Base-by-base conservation (phyloP, 352 stramenopile species). In the Pythium coloratum region DNA sequence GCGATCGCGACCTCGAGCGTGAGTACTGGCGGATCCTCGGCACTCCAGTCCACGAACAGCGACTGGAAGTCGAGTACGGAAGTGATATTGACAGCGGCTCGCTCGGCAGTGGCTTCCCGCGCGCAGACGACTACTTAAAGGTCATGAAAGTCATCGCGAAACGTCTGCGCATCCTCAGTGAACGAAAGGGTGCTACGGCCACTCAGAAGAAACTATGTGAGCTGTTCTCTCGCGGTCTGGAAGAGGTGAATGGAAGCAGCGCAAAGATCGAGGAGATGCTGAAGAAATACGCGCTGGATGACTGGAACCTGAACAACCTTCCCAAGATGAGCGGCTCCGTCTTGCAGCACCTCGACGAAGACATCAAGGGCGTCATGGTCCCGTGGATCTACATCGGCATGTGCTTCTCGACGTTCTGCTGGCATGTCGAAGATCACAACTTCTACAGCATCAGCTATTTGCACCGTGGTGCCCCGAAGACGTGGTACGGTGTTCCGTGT, bases 361-460 rank as follows among this genome's bases (percentile, higher is more conserved):
- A 98, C 50, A 98, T 99, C 61, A 99, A 98, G 72, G 98, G 98
- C 0, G 97, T 99, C 12, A 99, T 99, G 84, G 90, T 99, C 20
- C 98, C 98, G n/a, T 99, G 97, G 98, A 85, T 99, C 59, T 99
- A 99, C 78, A 96, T 99, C 70, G 98, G 98, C 24, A 99, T 98
- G 84, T 90, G 98, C 33, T 99, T 99, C 67, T 98, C 94, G 6
- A 98, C 97, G 1, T 99, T 99, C 76, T 99, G 95, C 72, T 99
- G 97, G 97, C 98, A 99, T 72, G 98, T 98, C 36, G 98, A 99
- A 76, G 98, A 99, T 75, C 98, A 99, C 80, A 99, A 99, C 80
- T 97, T 99, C 61, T 99, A 99, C 67, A 98, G 89, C 59, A 99
- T 99, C 72, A 99, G 98, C 72, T 99, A 99, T 76, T 81, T 99